Conservation (phyloP, 495 filamentous ascomycete genomes). For the Patellaria atrata region DNA sequence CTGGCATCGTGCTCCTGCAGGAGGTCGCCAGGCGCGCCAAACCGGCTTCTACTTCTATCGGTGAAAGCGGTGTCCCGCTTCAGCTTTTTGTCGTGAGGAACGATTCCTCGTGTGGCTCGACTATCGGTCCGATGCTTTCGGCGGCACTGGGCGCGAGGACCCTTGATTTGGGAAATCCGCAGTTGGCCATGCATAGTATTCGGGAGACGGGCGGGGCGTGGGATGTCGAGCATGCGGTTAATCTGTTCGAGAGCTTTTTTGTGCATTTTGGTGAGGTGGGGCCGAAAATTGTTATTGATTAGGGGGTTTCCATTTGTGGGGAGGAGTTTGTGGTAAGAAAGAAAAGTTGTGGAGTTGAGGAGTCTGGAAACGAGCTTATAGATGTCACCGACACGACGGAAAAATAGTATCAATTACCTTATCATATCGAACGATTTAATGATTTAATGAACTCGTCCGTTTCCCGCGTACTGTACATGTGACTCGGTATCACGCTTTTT, state of each 20-base stretch:
- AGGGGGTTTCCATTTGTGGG: no score
- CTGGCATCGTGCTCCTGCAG: slow-evolving; percentile 82
- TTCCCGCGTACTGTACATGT: no score
- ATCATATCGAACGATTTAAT: no score
- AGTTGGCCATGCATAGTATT: slow-evolving; percentile 94
- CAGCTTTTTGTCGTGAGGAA: slow-evolving; percentile 96
- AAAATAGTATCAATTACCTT: no score
- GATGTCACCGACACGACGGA: no score
- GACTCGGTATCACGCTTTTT: no score
- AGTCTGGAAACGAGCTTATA: no score
- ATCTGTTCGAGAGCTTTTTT: slow-evolving; percentile 81
- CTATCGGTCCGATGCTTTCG: slow-evolving; percentile 89
- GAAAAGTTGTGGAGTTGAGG: no score
- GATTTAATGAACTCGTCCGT: no score
- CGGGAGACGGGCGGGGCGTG: slow-evolving; percentile 76
- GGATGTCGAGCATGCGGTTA: slow-evolving; percentile 78
- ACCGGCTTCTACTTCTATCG: slow-evolving; percentile 23
- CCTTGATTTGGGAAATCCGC: slow-evolving; percentile 88
- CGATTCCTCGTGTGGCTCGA: slow-evolving; percentile 84
- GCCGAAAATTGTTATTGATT: slow-evolving; percentile 66
- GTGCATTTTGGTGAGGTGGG: slow-evolving; percentile 66
- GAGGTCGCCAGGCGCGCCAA: slow-evolving; percentile 61
- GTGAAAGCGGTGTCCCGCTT: slow-evolving; percentile 50
- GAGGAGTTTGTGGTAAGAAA: no score
- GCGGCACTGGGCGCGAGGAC: slow-evolving; percentile 76